Evolutionary conservation across 1,284 basidiomycete genomes (phyloP), one percentile per base, ranked within the genome.

Genomic region (Puccinia coronata): DNA sequence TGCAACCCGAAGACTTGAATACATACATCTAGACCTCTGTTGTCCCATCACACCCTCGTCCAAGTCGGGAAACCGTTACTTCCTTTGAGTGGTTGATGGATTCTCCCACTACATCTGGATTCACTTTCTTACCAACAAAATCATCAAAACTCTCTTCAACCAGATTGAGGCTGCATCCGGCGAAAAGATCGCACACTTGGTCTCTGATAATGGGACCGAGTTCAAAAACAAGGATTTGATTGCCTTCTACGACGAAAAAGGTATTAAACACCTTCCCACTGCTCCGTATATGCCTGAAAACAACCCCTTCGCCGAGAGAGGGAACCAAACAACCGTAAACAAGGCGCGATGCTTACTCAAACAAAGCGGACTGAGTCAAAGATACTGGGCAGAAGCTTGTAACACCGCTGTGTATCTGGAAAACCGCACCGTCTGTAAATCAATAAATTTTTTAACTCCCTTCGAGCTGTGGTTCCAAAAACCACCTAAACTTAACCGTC

Each of bases 131-230:
- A 43, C 34, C 47, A 63, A n/a, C 3, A 11, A 72, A 1, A 11
- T 49, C 31, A 57, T 74, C 25, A 28, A 31, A 4, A 34, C 16
- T 20, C 63, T 67, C 14, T 34, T 53, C 23, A 39, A 12, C 25
- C 43, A 49, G 14, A 14, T 28, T 36, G 43, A 77, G 34, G 51
- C 16, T 8, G 16, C 25, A 2, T 49, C 43, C 25, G 49, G 49
- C 9, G 28, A n/a, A 25, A 28, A 11, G 25, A 11, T 77, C 1
- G 36, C 25, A n/a, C 11, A 25, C 20, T 12, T 79, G 8, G 63
- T 79, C 4, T 70, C 51, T 14, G 65, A 79, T 36, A 79, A 79
- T 43, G 76, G 76, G 23, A 16, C 34, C 14, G 76, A 71, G 59
- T 79, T 70, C 53, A 23, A 28, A 31, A 70, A 55, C 31, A 16